A percentile compares a stretch with the other conserved stretches of the same genome.
phyloP scores from a whole-genome alignment of 2,329 filamentous ascomycete genomes.

The Colletotrichum lini region DNA sequence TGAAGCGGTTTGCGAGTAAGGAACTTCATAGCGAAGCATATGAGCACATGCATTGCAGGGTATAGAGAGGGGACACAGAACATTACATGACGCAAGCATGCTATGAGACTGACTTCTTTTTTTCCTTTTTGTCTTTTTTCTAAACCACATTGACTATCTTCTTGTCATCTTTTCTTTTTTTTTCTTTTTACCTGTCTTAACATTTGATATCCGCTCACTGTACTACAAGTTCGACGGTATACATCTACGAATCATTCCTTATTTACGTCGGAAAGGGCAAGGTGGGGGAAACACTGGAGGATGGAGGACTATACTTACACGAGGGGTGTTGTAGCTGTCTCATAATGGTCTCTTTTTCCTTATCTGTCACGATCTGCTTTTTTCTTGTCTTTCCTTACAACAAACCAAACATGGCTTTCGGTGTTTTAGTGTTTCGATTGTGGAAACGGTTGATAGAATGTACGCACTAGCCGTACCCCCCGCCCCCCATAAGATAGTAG shows the following conservation, averaged over 20 bases:
- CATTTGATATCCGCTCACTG: conserved; percentile 42
- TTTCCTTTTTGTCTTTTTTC: conserved; percentile 15
- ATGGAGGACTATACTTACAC: conserved; percentile 13
- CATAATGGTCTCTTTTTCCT: conserved; percentile 37
- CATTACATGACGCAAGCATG: conserved; percentile 40
- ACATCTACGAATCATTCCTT: conserved; percentile 40
- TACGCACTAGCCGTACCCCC: conserved; percentile 36
- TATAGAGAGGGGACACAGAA: conserved; percentile 39
- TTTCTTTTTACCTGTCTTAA: conserved; percentile 36
- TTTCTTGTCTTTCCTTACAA: conserved; percentile 32
- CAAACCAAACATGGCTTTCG: conserved; percentile 35
- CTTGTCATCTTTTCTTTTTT: conserved; percentile 30
- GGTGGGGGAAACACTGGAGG: neutral
- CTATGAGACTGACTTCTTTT: conserved; percentile 31
- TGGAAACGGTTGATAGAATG: conserved; percentile 39
- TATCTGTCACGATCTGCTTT: conserved; percentile 22
- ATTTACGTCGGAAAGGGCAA: conserved; percentile 7
- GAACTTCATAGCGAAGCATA: conserved; percentile 29
- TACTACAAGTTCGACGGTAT: conserved; percentile 36
- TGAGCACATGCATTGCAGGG: conserved; percentile 36
- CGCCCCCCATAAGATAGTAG: conserved; percentile 28
- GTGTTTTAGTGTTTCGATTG: conserved; percentile 32
- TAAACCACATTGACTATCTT: conserved; percentile 20
- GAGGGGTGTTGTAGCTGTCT: conserved; percentile 27
- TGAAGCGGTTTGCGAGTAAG: conserved; percentile 50